Evolutionary conservation across 257 asterid species (phyloP), one percentile per base, ranked within the genome.

Genomic region (Solanum sitiens): DNA sequence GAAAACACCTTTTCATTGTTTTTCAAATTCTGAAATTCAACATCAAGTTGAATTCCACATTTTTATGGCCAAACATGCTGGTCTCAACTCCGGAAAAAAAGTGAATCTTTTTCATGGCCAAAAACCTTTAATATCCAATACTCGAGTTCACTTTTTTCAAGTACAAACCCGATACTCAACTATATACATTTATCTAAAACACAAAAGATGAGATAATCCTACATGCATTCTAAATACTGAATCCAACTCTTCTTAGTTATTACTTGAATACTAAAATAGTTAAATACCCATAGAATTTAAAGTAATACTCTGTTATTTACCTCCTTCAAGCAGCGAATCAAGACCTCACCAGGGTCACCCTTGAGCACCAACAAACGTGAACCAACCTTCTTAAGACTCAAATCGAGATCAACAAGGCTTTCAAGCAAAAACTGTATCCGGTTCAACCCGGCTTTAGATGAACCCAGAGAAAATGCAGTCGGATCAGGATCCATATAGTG

Each of bases 401-500:
- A 72, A 89, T 95, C 98, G 77, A 97, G 95, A 88, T 97, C 99
- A 77, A 32, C 92, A 80, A 97, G 93, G 88, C 98, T 93, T 91
- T 96, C 95, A 7, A 96, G 95, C 91, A 96, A 75, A 90, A 96
- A 96, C 74, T 94, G 87, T 61, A 96, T 95, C 83, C 99, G 91
- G 89, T 94, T 96, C 98, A 95, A 87, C 53, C 98, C 98, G 83
- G 98, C 93, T 21, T 91, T 94, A 5, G 88, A 77, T 61, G 99
- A 96, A 5, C 99, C 99, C 30, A 90, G 92, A 7, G 98, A 94
- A 82, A 92, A 95, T 1, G 94, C 94, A 30, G 83, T 87, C 7
- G 92, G 94, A 40, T 96, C 98, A 23, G 98, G 98, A 83, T 93
- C 96, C 99, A 96, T 96, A 74, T 94, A 96, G 87, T 92, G 98